Percentiles rank a stretch among this genome's conserved stretches.
Evolutionary conservation across 768 basidiomycete species (phyloP).

Genomic region (Rhizopogon vesiculosus): DNA sequence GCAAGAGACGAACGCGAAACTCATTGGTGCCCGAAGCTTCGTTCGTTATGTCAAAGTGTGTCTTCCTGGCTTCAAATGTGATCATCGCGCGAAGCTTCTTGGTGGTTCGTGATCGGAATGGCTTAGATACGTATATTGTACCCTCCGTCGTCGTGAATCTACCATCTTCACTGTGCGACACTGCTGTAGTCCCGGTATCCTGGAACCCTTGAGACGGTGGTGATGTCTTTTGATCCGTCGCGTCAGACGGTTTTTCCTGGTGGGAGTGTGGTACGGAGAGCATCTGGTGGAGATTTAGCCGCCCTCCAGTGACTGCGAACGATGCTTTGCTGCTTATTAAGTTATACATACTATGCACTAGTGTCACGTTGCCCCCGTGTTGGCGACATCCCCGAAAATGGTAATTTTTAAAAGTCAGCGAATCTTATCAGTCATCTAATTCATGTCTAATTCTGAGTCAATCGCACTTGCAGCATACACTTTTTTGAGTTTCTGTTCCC

Average conservation of each 20-base stretch:
- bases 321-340: background rate
- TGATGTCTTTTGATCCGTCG: conserved; percentile 4
- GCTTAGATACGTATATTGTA: conserved; percentile 70
- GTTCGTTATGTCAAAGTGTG: conserved; percentile 81
- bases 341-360: too few species aligned
- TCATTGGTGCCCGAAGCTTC: conserved; percentile 71
- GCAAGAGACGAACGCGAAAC: conserved; percentile 56
- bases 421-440: background rate
- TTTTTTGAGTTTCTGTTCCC: background rate
- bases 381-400: too few species aligned
- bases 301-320: background rate
- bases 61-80: conserved; percentile 83
- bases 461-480: too few species aligned
- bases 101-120: conserved; percentile 66
- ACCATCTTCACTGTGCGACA: conserved; percentile 10
- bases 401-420: background rate
- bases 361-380: too few species aligned
- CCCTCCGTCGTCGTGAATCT: conserved; percentile 52
- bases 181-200: background rate
- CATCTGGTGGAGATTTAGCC: background rate
- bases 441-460: too few species aligned
- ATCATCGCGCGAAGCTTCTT: conserved; percentile 80
- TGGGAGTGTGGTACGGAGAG: background rate
- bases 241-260: background rate
- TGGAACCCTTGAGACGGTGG: background rate